phyloP scores from a whole-genome alignment of 805 yeast species.

The Vanderwaltozyma polyspora region DNA sequence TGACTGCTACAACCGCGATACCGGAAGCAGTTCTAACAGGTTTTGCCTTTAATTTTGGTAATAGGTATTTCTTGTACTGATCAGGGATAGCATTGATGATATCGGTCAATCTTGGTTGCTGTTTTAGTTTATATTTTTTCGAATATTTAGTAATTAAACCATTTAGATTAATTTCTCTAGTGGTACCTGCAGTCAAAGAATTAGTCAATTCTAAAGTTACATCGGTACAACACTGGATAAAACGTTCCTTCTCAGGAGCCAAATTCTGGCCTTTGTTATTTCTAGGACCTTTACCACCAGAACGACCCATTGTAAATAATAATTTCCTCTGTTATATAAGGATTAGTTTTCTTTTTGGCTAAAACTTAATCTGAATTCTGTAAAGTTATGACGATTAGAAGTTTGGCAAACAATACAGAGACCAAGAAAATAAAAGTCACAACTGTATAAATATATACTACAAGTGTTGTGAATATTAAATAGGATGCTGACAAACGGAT shows the following conservation, averaged over 20 bases:
- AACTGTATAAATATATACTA: too few relatives aligned
- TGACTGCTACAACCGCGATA: constrained; percentile 97
- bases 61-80: constrained; percentile 79
- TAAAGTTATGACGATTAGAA: too few relatives aligned
- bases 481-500: too few relatives aligned
- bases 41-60: constrained; percentile 94
- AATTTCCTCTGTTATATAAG: too few relatives aligned
- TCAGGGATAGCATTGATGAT: constrained; percentile 93
- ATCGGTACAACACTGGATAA: constrained; percentile 85
- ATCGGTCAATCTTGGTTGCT: constrained; percentile 91
- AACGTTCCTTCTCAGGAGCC: constrained; percentile 88
- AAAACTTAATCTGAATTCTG: too few relatives aligned
- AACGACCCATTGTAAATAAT: constrained; percentile 29
- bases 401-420: too few relatives aligned
- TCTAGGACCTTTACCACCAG: constrained; percentile 30
- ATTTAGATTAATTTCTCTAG: constrained; percentile 58
- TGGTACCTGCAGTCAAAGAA: constrained; percentile 48
- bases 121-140: constrained; percentile 80
- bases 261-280: constrained; percentile 44
- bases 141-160: constrained; percentile 79
- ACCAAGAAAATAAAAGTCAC: too few relatives aligned
- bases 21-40: constrained; percentile 98
- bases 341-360: too few relatives aligned
- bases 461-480: too few relatives aligned
- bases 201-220: constrained; percentile 77